Conservation (phyloP, 495 filamentous ascomycete species). For the Hyaloscypha hepaticicola region DNA sequence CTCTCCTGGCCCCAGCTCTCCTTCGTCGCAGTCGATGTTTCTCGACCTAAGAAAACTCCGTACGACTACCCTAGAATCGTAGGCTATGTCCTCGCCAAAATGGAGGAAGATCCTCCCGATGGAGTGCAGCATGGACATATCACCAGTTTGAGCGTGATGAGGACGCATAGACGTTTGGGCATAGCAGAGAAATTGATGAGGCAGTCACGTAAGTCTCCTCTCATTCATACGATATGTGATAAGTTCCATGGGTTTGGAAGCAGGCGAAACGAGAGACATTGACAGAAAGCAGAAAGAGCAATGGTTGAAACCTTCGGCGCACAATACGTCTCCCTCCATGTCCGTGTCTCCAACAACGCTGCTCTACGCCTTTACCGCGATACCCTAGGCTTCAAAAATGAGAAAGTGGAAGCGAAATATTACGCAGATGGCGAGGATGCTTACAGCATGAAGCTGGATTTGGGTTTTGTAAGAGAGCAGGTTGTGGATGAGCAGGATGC, state of each 20-base stretch:
- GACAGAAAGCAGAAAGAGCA: slow-evolving; percentile 65
- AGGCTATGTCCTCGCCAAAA: slow-evolving; percentile 98
- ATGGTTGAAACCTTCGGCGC: slow-evolving; percentile 94
- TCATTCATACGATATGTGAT: neutral
- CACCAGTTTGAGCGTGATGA: slow-evolving; percentile 92
- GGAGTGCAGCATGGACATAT: slow-evolving; percentile 95
- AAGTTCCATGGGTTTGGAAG: neutral
- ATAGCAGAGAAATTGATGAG: slow-evolving; percentile 97
- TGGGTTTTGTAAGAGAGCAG: slow-evolving; percentile 59
- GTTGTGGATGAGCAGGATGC: slow-evolving; percentile 42
- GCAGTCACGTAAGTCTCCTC: slow-evolving; percentile 74
- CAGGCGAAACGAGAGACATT: neutral
- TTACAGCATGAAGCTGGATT: slow-evolving; percentile 86
- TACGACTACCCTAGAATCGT: slow-evolving; percentile 95
- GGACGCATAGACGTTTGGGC: slow-evolving; percentile 86
- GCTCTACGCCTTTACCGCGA: slow-evolving; percentile 90
- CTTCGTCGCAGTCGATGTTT: slow-evolving; percentile 91
- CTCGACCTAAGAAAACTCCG: slow-evolving; percentile 69
- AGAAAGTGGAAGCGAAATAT: slow-evolving; percentile 90
- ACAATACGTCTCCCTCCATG: slow-evolving; percentile 91
- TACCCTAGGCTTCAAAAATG: slow-evolving; percentile 86
- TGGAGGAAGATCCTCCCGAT: slow-evolving; percentile 96
- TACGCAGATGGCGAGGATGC: slow-evolving; percentile 98
- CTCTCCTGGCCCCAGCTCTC: slow-evolving; percentile 96
- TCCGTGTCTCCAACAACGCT: slow-evolving; percentile 88